Evolutionary conservation across 2,329 filamentous ascomycete genomes (phyloP).

Genomic region (Aspergillus sergii): DNA sequence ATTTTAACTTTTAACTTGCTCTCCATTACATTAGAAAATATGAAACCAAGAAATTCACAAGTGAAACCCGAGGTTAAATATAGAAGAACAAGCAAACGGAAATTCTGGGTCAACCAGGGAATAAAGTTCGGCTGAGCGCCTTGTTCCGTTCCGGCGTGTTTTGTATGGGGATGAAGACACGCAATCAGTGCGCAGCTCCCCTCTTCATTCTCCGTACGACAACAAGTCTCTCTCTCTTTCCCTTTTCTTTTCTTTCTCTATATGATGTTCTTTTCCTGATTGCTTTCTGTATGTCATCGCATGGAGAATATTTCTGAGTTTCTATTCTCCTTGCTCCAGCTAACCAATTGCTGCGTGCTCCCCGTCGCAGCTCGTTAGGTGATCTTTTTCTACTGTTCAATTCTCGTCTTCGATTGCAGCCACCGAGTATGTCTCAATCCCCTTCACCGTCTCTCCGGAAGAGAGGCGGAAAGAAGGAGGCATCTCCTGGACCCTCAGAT

Average conservation of each 20-base stretch:
- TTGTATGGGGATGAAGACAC: constrained; percentile 23
- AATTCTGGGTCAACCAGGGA: neutral
- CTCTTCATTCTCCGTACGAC: neutral
- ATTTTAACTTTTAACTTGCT: constrained; percentile 1
- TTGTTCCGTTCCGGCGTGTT: constrained; percentile 27
- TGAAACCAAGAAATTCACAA: neutral
- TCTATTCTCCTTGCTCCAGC: constrained; percentile 6
- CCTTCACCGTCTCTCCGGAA: constrained; percentile 43
- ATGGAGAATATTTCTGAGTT: constrained; percentile 8
- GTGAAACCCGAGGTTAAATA: neutral
- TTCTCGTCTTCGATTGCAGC: constrained; percentile 4
- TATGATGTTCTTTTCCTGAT: constrained; percentile 23
- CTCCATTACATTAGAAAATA: neutral
- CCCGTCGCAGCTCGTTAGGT: constrained; percentile 13
- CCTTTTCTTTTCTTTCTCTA: constrained; percentile 17
- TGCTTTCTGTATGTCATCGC: constrained; percentile 11
- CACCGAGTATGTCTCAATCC: constrained; percentile 37
- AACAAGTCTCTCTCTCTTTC: constrained; percentile 6
- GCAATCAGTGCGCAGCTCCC: constrained; percentile 18
- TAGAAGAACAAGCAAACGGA: neutral
- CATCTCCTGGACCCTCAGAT: constrained; percentile 27
- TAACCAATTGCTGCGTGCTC: constrained; percentile 8
- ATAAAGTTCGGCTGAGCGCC: constrained; percentile 17
- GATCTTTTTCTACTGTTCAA: constrained; percentile 9
- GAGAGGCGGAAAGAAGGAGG: constrained; percentile 45